Evolutionary conservation across 768 basidiomycete genomes (phyloP), one percentile per base, ranked within the genome.

Genomic region (Rhodocollybia butyracea): DNA sequence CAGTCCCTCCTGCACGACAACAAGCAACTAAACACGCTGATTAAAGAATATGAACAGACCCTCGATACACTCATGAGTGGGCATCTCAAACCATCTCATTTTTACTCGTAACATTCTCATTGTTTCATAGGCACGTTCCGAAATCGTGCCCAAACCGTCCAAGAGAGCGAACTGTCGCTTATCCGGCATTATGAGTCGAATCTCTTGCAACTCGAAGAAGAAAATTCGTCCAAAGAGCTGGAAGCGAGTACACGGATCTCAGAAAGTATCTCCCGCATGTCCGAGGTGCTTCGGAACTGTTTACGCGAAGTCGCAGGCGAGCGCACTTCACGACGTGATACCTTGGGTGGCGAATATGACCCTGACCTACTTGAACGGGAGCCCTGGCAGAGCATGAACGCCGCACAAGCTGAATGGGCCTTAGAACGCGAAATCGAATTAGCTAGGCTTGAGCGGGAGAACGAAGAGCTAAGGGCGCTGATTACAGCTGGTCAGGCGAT

Each of bases 41-140:
- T 98, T 63, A 94, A 94, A 64, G 97, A 99, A 68, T 98, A 97
- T 65, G 97, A 99, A 68, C 89, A 92, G 65, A 98, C 96, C 0
- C 74, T 99, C 30, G 97, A 99, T 70, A 90, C 81, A 6, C 84
- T 98, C 41, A 99, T 99, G 97, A 83, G 86, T 78, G 64, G 72
- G 27, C 43, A 24, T 19, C 27, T 30, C 26, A 15, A 34, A 8
- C 15, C 45, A 26, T 43, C 3, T 24, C 5, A 1, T 32, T 17
- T 29, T 5, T 32, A 24, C n/a, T 46, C 13, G 4, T 39, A n/a
- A n/a, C 17, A 2, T 39, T 26, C 26, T 21, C 21, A 57, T 61
- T 56, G 43, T 36, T 43, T 7, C 46, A 2, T 57, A 80, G 79
- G 74, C 61, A 74, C 71, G 26, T 99, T 99, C 72, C 80, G 97